Evolutionary conservation across 768 basidiomycete genomes (phyloP).

Genomic region (Boletus sp.): DNA sequence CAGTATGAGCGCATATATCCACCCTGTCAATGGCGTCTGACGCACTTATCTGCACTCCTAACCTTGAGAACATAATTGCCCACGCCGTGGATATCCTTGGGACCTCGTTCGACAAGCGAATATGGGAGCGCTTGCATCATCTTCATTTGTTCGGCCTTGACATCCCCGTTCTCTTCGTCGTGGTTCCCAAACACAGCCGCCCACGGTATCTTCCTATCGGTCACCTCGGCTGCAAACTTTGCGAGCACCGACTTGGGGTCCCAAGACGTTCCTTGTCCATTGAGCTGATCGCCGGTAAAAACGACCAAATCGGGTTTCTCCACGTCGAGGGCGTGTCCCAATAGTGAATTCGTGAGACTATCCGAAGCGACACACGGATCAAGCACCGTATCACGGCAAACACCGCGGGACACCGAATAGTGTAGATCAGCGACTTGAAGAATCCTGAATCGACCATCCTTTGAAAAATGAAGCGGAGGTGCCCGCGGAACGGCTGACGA

Average conservation of each 20-base stretch:
- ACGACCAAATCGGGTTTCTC: conserved; percentile 92
- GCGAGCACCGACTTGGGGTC: conserved; percentile 84
- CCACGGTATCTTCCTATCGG: conserved; percentile 80
- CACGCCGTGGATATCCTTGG: conserved; percentile 79
- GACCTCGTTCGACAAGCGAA: conserved; percentile 76
- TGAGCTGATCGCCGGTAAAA: conserved; percentile 91
- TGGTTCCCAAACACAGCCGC: conserved; percentile 94
- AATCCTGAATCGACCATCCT: conserved; percentile 82
- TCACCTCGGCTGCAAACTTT: conserved; percentile 80
- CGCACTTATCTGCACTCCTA: conserved; percentile 78
- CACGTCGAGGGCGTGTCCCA: conserved; percentile 64
- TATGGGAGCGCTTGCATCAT: conserved; percentile 81
- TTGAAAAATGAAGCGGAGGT: conserved; percentile 78
- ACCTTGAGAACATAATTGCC: conserved; percentile 92
- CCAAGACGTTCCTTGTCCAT: conserved; percentile 89
- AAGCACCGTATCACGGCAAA: conserved; percentile 67
- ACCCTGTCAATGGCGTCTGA: conserved; percentile 7
- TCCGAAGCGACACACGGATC: conserved; percentile 62
- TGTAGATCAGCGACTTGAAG: conserved; percentile 93
- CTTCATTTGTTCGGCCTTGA: conserved; percentile 61
- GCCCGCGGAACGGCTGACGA: conserved; percentile 62
- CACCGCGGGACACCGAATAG: conserved; percentile 76
- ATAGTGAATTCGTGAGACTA: conserved; percentile 69
- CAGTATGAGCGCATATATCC: conserved; percentile 4
- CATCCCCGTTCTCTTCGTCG: conserved; percentile 69